Base-by-base conservation (phyloP, 305 asterid genomes). In the Solanum hybrid region DNA sequence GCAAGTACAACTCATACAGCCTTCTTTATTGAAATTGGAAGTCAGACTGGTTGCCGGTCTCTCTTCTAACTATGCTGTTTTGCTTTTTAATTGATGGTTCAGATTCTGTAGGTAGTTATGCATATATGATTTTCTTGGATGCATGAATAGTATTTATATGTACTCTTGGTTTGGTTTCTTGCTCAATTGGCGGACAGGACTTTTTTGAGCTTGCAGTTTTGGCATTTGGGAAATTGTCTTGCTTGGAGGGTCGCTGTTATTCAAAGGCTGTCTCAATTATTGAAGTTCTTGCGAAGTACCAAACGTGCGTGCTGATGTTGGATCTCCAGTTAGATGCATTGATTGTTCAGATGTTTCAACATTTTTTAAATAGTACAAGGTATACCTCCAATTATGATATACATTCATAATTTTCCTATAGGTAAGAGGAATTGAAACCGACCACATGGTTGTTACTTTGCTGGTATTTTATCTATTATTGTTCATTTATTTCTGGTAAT, bases 271-370 rank as follows among this genome's bases (percentile, higher is more conserved):
- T 79, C 56, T 66, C 84, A 31, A 89, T 91, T 89, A 89, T 93
- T 66, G 29, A 89, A 8, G 40, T 87, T 82, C 42, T 91, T 26
- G 90, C 91, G 2, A 22, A 37, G 85, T 84, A 72, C 86, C 86
- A 86, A 75, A 86, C 87, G 7, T 92, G 91, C 40, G 78, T 92
- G 87, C 71, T 91, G 75, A 93, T 93, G 94, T 87, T 88, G 91
- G 93, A 93, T 88, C 89, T 82, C 15, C 82, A 81, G 92, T 56
- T 91, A 90, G 79, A 89, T 66, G 78, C 76, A 12, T 31, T 86
- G 35, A 36, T 91, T 38, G 78, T 78, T 86, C 88, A 88, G 34
- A 91, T 92, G 92, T 93, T 91, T 91, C 89, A 88, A 51, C 88
- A 36, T 79, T 90, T 91, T 88, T 87, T 93, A 40, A 37, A 64